phyloP scores from a whole-genome alignment of 2,329 filamentous ascomycete genomes.

The Colletotrichum camelliae region DNA sequence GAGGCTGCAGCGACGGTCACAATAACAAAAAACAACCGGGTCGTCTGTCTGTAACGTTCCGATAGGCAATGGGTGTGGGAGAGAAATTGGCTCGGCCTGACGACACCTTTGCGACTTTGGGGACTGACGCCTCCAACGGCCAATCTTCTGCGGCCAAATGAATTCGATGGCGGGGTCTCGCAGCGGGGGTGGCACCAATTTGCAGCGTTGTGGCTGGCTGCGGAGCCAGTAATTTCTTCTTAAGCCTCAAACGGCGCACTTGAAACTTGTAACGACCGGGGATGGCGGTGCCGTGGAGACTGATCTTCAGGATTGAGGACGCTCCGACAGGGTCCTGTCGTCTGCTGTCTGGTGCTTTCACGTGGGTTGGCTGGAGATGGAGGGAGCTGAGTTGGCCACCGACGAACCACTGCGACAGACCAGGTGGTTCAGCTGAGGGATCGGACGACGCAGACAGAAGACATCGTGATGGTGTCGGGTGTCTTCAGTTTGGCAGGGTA shows the following conservation, averaged over 20 bases:
- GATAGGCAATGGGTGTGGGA: slow-evolving; percentile 6
- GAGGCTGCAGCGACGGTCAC: slow-evolving; percentile 11
- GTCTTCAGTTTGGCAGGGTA: neutral
- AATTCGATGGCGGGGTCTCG: slow-evolving; percentile 19
- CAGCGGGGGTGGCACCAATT: slow-evolving; percentile 23
- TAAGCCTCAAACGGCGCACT: slow-evolving; percentile 9
- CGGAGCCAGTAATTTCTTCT: slow-evolving; percentile 21
- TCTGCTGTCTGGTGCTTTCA: neutral
- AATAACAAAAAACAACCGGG: slow-evolving; percentile 13
- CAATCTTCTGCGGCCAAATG: slow-evolving; percentile 11
- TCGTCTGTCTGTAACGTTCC: slow-evolving; percentile 21
- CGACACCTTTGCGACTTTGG: neutral
- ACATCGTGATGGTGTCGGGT: neutral
- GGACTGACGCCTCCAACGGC: slow-evolving; percentile 10
- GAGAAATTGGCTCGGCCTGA: slow-evolving; percentile 18
- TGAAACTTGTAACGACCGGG: slow-evolving; percentile 19
- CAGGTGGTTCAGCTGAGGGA: neutral
- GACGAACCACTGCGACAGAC: neutral
- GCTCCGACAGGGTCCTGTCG: slow-evolving; percentile 7
- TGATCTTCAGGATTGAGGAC: slow-evolving; percentile 11
- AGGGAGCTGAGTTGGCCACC: neutral
- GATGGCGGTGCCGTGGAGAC: slow-evolving; percentile 21
- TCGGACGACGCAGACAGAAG: neutral
- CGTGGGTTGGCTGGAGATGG: neutral
- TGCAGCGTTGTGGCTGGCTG: slow-evolving; percentile 17